phyloP scores from a whole-genome alignment of 2,329 filamentous ascomycete species.

The Cylindrodendrum hubeiense region DNA sequence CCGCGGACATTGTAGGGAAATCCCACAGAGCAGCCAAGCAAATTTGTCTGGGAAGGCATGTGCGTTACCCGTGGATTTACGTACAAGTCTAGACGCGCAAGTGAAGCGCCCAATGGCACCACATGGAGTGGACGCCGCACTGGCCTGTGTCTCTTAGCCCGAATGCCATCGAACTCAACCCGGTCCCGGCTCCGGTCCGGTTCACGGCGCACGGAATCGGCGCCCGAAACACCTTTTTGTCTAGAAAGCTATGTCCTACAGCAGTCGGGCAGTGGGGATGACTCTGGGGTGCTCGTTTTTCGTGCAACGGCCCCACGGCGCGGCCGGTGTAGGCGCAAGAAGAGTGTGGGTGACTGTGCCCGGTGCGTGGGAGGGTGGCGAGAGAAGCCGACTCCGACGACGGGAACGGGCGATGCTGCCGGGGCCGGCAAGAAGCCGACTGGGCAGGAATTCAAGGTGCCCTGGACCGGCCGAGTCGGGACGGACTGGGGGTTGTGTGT shows the following conservation, averaged over 20 bases:
- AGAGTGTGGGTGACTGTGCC: constrained; percentile 5
- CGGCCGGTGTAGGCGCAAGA: constrained; percentile 1
- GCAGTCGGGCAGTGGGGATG: not conserved
- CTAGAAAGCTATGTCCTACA: not conserved
- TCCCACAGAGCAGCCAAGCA: not conserved
- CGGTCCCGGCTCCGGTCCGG: constrained; percentile 26
- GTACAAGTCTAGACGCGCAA: constrained; percentile 1
- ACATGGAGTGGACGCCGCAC: not conserved
- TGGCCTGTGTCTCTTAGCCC: not conserved
- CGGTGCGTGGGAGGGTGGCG: constrained; percentile 5
- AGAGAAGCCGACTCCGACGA: constrained; percentile 19
- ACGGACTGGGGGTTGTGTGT: not conserved
- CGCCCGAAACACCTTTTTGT: not conserved
- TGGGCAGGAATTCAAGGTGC: constrained; percentile 10
- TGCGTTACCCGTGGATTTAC: not conserved
- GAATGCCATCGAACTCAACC: not conserved
- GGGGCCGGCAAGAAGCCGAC: constrained; percentile 38
- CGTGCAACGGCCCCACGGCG: constrained; percentile 12
- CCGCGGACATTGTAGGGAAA: not conserved
- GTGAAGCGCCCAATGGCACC: not conserved
- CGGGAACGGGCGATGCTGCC: constrained; percentile 11
- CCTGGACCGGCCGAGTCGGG: constrained; percentile 5
- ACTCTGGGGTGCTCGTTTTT: not conserved
- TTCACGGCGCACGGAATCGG: not conserved
- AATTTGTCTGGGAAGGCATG: not conserved